Conservation (phyloP, 805 yeast species). For the Cyberlindnera mississippiensis region DNA sequence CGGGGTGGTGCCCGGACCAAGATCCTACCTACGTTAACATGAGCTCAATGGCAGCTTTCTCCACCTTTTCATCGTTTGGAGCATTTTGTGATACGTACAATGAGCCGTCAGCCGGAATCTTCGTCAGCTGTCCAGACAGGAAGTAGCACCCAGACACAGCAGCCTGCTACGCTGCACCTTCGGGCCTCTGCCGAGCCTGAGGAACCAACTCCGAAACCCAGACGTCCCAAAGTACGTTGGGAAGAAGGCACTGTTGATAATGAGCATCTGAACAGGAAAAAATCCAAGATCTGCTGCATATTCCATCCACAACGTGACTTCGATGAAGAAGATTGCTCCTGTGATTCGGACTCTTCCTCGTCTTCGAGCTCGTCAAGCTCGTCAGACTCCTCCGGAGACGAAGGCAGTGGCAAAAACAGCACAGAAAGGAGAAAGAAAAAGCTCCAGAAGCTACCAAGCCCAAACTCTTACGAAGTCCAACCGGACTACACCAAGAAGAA, state of each 20-base stretch:
- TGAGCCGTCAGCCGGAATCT: background rate
- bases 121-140: background rate
- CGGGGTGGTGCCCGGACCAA: no score
- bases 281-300: constrained; percentile 86
- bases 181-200: constrained; percentile 23
- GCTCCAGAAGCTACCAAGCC: constrained; percentile 37
- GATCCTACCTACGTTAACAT: no score
- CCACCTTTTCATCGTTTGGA: no score
- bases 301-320: constrained; percentile 71
- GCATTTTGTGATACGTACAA: background rate
- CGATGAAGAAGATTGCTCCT: constrained; percentile 41
- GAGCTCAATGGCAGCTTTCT: no score
- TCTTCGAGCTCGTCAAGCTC: constrained; percentile 21
- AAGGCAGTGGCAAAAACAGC: constrained; percentile 34
- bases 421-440: constrained; percentile 32
- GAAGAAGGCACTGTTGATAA: constrained; percentile 83
- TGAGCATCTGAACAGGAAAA: constrained; percentile 83
- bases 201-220: constrained; percentile 2
- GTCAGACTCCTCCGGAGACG: constrained; percentile 32
- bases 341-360: constrained; percentile 27
- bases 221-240: constrained; percentile 69
- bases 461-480: constrained; percentile 87
- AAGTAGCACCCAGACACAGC: background rate
- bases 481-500: constrained; percentile 50
- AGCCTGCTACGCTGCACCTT: constrained; percentile 15